A percentile compares a stretch with the other conserved stretches of the same genome.
Conservation (phyloP, 2,329 filamentous ascomycete species). For the Teratosphaeria gauchensis region DNA sequence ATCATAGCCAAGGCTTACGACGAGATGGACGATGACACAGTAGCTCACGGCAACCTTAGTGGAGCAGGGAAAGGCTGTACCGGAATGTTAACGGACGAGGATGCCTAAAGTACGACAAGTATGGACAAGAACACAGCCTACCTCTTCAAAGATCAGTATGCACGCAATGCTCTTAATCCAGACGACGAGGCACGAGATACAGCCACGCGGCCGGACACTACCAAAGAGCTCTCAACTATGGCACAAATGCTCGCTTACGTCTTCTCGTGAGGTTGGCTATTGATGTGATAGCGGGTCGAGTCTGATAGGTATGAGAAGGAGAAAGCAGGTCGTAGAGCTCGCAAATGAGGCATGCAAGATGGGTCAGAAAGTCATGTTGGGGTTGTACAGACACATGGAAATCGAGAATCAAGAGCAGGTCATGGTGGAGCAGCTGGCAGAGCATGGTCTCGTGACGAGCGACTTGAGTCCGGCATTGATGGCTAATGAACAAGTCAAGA, state of each 20-base stretch:
- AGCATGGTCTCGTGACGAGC: slow-evolving; percentile 76
- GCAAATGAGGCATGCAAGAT: slow-evolving; percentile 74
- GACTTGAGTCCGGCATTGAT: slow-evolving; percentile 82
- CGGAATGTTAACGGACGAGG: slow-evolving; percentile 86
- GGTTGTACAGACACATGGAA: slow-evolving; percentile 92
- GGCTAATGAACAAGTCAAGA: slow-evolving; percentile 85
- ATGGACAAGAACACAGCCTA: slow-evolving; percentile 97
- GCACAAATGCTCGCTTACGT: slow-evolving; percentile 95
- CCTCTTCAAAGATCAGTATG: slow-evolving; percentile 66
- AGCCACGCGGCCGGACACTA: slow-evolving; percentile 83
- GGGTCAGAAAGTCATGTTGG: slow-evolving; percentile 96
- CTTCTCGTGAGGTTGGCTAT: slow-evolving; percentile 72
- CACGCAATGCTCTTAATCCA: slow-evolving; percentile 49
- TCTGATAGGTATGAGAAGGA: slow-evolving; percentile 52
- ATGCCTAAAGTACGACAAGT: slow-evolving; percentile 85
- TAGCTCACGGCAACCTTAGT: slow-evolving; percentile 67
- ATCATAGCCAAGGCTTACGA: slow-evolving; percentile 73
- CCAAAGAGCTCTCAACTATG: slow-evolving; percentile 89
- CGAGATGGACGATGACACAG: slow-evolving; percentile 57
- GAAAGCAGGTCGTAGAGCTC: slow-evolving; percentile 60
- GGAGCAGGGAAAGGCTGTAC: slow-evolving; percentile 94
- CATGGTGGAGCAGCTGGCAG: slow-evolving; percentile 95
- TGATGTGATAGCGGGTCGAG: slow-evolving; percentile 63
- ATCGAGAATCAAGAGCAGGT: slow-evolving; percentile 84
- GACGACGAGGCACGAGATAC: slow-evolving; percentile 74